Evolutionary conservation across 148 eudicot genomes (phyloP), one percentile per base, ranked within the genome.

Genomic region (Vaccinium macrocarpon): DNA sequence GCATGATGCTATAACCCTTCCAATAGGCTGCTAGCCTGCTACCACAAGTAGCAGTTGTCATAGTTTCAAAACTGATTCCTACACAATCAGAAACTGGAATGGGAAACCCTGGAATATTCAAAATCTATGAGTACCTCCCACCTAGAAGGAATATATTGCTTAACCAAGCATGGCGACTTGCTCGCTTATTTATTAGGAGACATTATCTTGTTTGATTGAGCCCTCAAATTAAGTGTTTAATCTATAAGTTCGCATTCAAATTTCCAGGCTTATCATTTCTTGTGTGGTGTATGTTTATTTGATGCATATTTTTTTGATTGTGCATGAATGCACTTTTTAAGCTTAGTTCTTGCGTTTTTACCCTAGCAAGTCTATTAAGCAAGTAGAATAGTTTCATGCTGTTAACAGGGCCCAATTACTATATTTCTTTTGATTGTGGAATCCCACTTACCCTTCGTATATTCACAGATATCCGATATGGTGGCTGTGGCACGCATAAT

Each of bases 401-500:
- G 46, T 50, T 79, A 18, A 38, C 29, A 16, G 32, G 16, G 23
- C 10, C 55, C 51, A 49, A n/a, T 66, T 29, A 38, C 11, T 70
- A 50, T 70, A 35, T 49, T 23, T n/a, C 21, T 70, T 25, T 62
- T 15, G 23, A 64, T n/a, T 16, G 49, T 66, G 76, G 29, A 50
- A 29, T 27, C 49, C 48, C 12, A 50, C 70, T 29, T 68, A 7
- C 56, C 77, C 38, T 50, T 70, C 16, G 32, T 72, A 78, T 88
- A 42, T 80, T 81, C 68, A 21, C 85, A 95, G 98, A 95, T 95
- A 81, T 92, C 98, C 84, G 98, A 95, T 88, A 94, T 95, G 98
- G 98, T 95, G 84, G 98, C 96, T 83, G 95, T 95, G 87, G 95
- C 98, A 81, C 95, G 88, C 64, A 91, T 95, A 38, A 88, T 95